These are phyloP conservation scores for Echinochloa phyllopogon DNA, from an alignment of 176 grass and related monocot species.

Conservation along the genomic window DNA sequence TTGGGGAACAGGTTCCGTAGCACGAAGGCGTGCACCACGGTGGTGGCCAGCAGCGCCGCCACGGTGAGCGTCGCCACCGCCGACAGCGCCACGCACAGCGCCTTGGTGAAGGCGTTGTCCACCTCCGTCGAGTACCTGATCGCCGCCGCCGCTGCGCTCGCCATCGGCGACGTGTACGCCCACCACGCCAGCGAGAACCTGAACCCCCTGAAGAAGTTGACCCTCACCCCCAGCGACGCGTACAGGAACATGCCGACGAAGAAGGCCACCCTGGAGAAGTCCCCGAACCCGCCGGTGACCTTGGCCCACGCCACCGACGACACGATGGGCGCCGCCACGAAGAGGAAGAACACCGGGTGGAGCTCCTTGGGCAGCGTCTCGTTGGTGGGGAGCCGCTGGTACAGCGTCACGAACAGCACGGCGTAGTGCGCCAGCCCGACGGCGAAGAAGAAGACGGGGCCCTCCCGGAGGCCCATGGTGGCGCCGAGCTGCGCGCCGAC, in stretches of 20 bases:
- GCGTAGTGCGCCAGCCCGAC: conserved; percentile 71
- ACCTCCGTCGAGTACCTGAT: conserved; percentile 62
- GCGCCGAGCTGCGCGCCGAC: conserved; percentile 69
- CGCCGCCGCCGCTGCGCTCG: conserved; percentile 52
- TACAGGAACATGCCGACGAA: conserved; percentile 74
- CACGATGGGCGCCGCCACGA: conserved; percentile 66
- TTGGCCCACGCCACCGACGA: conserved; percentile 68
- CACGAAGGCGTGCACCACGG: conserved; percentile 61
- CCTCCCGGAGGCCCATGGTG: conserved; percentile 59
- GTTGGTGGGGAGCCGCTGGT: conserved; percentile 82
- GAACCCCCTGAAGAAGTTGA: conserved; percentile 82
- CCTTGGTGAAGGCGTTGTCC: conserved; percentile 44
- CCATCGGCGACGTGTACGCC: conserved; percentile 81
- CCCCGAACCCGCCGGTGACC: conserved; percentile 55
- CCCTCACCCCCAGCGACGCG: conserved; percentile 58
- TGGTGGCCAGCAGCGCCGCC: conserved; percentile 37
- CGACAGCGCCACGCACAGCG: conserved; percentile 50
- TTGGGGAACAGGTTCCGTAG: conserved; percentile 68
- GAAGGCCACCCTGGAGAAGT: conserved; percentile 43
- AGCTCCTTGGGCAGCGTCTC: conserved; percentile 69
- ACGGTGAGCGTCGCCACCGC: conserved; percentile 48
- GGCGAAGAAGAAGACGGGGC: conserved; percentile 67
- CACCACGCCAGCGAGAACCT: conserved; percentile 82
- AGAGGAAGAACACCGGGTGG: conserved; percentile 84
- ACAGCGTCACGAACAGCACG: conserved; percentile 79